Base-by-base conservation (phyloP, 2,329 filamentous ascomycete genomes). In the Passalora sequoiae region DNA sequence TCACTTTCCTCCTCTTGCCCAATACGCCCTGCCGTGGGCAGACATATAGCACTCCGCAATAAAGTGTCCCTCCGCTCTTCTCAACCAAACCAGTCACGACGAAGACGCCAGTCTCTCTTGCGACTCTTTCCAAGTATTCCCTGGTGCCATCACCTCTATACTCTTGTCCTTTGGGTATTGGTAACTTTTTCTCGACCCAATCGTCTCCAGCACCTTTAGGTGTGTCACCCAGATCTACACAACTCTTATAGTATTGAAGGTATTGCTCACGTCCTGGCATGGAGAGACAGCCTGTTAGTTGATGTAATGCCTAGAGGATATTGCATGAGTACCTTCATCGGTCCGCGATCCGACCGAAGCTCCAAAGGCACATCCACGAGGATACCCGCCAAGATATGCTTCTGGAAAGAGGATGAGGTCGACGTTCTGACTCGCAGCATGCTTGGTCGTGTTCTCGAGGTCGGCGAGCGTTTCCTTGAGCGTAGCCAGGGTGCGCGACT, bases 351-450 rank as follows among this genome's bases (percentile, higher is more conserved):
- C 89, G 4, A 95, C 74, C 1, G 77, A 74, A 35, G 80, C 81
- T 4, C 89, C 89, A 59, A 95, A 95, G 38, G 72, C 71, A 50
- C 82, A 83, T 13, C 84, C 88, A 8, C 89, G 83, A 13, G 91
- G 91, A 62, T 96, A 96, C 1, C 89, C 91, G 35, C 91, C 91
- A 1, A 96, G 75, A 61, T 88, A 95, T 16, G 89, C 89, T 70
- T 97, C 89, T 0, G 91, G 91, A 49, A 96, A 89, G 40, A 96
- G 79, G 20, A 96, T 74, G 38, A 96, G 74, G 62, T 92, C 70
- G 12, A 79, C 71, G 36, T 69, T 70, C 30, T 70, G 64, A 9
- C 63, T 73, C 3, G 81, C 77, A n/a, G 89, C 89, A 25, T 73
- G 68, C 17, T 68, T 68, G 24, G 84, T 81, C 10, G 84, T 79